Evolutionary conservation across 352 stramenopile genomes (phyloP), one percentile per base, ranked within the genome.

Genomic region (Chrysophaeum taylorii): DNA sequence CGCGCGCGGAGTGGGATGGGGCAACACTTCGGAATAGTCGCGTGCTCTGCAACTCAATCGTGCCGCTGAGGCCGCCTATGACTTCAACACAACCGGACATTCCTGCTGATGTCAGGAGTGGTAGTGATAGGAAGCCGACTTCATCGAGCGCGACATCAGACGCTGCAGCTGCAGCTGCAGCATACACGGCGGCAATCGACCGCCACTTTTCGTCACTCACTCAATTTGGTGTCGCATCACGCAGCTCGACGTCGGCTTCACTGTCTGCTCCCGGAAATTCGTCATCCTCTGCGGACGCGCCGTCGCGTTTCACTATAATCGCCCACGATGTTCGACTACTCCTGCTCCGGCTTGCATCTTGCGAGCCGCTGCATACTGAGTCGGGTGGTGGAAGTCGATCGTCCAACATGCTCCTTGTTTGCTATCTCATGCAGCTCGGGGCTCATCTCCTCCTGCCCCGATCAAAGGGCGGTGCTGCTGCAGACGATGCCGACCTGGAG

Each of bases 261-360:
- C 42, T 23, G 42, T 15, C 42, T 15, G 15, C 42, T 15, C 16
- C 50, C 12, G 50, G 16, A 25, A 15, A 12, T 12, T n/a, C 50
- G 16, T 61, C 50, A 7, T 33, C 50, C 18, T 61, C 50, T 48
- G 12, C 14, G 21, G 14, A 48, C 41, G 41, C 21, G 14, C 21
- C 12, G 41, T 66, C 57, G 27, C 31, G 57, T 2, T 66, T 66
- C n/a, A 2, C 31, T 2, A 81, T 70, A 25, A 74, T 75, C 29
- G 64, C 86, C 38, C 80, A 87, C 68, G 83, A 88, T 70, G 64
- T 85, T 25, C 79, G 81, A 35, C 77, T 88, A 35, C 69, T 88
- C 21, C 48, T 87, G 0, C 60, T 88, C 0, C 71, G 83, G 43
- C 82, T 88, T 68, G 76, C 79, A 0, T 79, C 87, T 70, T 78